phyloP scores from a whole-genome alignment of 495 filamentous ascomycete species.

The Opeltia flavorubescens region DNA sequence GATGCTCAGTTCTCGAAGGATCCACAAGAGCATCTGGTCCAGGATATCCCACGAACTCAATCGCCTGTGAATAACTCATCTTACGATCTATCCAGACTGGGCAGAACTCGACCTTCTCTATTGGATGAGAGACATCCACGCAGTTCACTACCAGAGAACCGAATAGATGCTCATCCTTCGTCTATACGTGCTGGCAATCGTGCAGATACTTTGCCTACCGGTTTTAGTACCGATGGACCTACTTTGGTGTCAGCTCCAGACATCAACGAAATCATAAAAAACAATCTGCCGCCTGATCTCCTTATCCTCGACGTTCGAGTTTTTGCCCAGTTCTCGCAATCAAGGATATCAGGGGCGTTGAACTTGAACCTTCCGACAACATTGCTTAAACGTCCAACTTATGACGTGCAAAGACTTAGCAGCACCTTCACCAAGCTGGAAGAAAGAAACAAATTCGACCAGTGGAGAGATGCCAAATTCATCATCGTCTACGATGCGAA shows the following conservation, averaged over 20 bases:
- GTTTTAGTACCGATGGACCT: slow-evolving; percentile 22
- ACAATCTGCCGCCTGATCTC: slow-evolving; percentile 35
- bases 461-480: slow-evolving; percentile 57
- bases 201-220: slow-evolving; percentile 43
- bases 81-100: slow-evolving; percentile 9
- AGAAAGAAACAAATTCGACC: slow-evolving; percentile 59
- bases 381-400: slow-evolving; percentile 77
- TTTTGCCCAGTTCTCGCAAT: slow-evolving; percentile 63
- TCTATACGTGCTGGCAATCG: slow-evolving; percentile 22
- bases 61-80: slow-evolving; percentile 27
- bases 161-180: slow-evolving; percentile 10
- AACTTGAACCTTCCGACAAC: slow-evolving; percentile 96
- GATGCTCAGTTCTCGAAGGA: slow-evolving; percentile 12
- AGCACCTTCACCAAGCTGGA: slow-evolving; percentile 69
- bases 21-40: slow-evolving; percentile 17
- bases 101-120: slow-evolving; percentile 20
- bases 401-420: slow-evolving; percentile 77
- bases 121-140: slow-evolving; percentile 35
- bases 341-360: slow-evolving; percentile 61
- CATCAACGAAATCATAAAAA: slow-evolving; percentile 52
- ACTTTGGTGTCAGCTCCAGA: slow-evolving; percentile 47
- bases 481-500: slow-evolving; percentile 79
- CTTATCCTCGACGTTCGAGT: slow-evolving; percentile 83
- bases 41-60: slow-evolving; percentile 21
- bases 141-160: slow-evolving; percentile 31